phyloP scores from a whole-genome alignment of 768 basidiomycete species.

The Kwoniella sp. region DNA sequence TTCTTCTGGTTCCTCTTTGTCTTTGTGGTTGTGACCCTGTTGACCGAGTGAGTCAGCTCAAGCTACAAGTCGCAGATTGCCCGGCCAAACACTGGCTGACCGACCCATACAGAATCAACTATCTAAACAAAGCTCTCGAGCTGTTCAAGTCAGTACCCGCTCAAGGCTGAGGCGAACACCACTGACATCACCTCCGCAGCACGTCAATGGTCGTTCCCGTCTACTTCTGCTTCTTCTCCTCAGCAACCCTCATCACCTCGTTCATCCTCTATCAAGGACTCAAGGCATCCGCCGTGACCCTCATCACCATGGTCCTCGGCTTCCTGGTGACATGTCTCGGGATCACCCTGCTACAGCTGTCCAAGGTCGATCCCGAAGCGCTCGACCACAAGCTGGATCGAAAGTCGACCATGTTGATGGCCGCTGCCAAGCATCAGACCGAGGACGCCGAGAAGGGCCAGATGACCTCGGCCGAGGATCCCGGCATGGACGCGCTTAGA shows the following conservation, averaged over 20 bases:
- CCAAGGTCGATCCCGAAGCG: conserved; percentile 69
- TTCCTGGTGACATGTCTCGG: conserved; percentile 71
- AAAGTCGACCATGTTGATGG: conserved; percentile 79
- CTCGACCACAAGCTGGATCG: conserved; percentile 67
- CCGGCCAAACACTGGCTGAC: neutral
- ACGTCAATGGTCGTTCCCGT: conserved; percentile 53
- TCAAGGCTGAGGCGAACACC: neutral
- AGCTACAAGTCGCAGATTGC: too few species aligned
- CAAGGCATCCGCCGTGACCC: conserved; percentile 66
- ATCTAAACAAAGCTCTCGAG: conserved; percentile 90
- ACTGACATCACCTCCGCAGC: conserved; percentile 52
- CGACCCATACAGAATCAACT: conserved; percentile 75
- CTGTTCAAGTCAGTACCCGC: conserved; percentile 57
- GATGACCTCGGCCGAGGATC: conserved; percentile 67
- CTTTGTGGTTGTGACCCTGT: conserved; percentile 76
- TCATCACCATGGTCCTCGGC: conserved; percentile 83
- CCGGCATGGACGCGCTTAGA: conserved; percentile 84
- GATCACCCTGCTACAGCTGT: conserved; percentile 83
- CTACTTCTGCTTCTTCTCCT: conserved; percentile 54
- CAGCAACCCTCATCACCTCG: conserved; percentile 52
- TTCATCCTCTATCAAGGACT: conserved; percentile 83
- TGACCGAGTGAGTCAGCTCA: conserved; percentile 54
- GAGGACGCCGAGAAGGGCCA: conserved; percentile 70
- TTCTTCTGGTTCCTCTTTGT: conserved; percentile 69
- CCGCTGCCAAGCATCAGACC: conserved; percentile 71